Percentiles rank a stretch among this genome's conserved stretches.
Conservation (phyloP, 1,139 yeast genomes). For the Pichia sp. region DNA sequence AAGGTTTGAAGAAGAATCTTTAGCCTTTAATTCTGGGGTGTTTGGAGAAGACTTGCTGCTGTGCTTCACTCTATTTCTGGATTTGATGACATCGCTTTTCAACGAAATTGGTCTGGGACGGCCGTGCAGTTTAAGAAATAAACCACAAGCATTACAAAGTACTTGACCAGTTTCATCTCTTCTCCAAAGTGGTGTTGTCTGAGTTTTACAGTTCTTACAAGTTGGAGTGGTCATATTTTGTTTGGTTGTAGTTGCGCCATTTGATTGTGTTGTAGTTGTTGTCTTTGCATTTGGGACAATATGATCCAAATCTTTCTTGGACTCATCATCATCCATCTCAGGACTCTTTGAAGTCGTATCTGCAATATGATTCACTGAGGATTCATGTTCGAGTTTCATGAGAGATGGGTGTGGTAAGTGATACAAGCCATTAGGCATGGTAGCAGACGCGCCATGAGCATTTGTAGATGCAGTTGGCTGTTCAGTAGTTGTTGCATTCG, state of each 20-base stretch:
- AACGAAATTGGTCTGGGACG: constrained; percentile 86
- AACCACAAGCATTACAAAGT: constrained; percentile 91
- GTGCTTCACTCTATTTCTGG: constrained; percentile 68
- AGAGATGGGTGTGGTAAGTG: no score
- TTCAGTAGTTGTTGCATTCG: not conserved
- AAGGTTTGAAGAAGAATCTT: no score
- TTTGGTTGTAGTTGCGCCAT: constrained; percentile 33
- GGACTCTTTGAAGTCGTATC: not conserved
- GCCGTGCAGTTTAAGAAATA: constrained; percentile 85
- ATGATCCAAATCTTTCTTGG: constrained; percentile 22
- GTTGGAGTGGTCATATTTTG: constrained; percentile 56
- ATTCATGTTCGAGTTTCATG: no score
- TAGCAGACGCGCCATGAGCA: no score
- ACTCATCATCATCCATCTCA: constrained; percentile 1
- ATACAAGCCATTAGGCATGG: no score
- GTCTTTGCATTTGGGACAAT: constrained; percentile 45
- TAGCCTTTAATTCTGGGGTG: constrained; percentile 29
- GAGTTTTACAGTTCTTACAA: constrained; percentile 87
- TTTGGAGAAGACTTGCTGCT: constrained; percentile 26
- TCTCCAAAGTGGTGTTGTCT: constrained; percentile 93
- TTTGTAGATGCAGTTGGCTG: no score
- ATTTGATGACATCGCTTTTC: constrained; percentile 87
- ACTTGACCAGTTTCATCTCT: constrained; percentile 92
- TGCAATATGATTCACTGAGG: no score
- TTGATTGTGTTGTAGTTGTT: constrained; percentile 33